Evolutionary conservation across 1,284 basidiomycete species (phyloP), one percentile per base, ranked within the genome.

Genomic region (Papiliotrema flavescens): DNA sequence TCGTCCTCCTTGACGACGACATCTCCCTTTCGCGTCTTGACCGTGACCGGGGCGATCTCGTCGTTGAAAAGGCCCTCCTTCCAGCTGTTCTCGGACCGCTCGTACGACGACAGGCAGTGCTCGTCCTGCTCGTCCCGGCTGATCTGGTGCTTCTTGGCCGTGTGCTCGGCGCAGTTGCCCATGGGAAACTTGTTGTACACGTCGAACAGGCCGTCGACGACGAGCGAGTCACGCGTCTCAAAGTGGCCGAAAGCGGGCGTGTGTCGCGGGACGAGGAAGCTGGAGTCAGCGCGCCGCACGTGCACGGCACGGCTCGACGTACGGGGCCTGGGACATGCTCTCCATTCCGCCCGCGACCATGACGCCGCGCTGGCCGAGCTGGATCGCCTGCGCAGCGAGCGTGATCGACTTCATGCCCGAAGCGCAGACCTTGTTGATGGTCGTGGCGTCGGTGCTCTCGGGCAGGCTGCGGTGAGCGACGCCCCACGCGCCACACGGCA

Each of bases 401-500:
- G 92, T 95, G 79, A 97, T 84, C 40, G 91, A 82, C 79, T 98
- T 97, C 81, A 98, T 82, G 53, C 95, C 96, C 59, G 88, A 92
- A 3, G 95, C 95, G 76, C 95, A 98, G 70, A 98, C 90, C 78
- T 98, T 96, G 84, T 99, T 99, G 80, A 99, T 88, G 51, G 96
- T 98, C 39, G 96, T 98, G 19, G 94, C 94, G 79, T 99, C 96
- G 36, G 93, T 93, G 57, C 82, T 82, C 22, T 86, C 77, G 61
- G 84, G 86, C 75, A 96, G 71, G 34, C 75, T 73, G 47, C 41
- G 6, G 23, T 36, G 39, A 26, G 17, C 36, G 47, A 20, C 13
- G 22, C 7, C 4, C 19, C 11, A 50, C 28, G 13, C 15, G 14
- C 17, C n/a, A 34, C 8, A 14, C 35, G 19, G n/a, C 9, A 8